Conservation (phyloP, 208 protist genomes). For the Trypanosoma avium region DNA sequence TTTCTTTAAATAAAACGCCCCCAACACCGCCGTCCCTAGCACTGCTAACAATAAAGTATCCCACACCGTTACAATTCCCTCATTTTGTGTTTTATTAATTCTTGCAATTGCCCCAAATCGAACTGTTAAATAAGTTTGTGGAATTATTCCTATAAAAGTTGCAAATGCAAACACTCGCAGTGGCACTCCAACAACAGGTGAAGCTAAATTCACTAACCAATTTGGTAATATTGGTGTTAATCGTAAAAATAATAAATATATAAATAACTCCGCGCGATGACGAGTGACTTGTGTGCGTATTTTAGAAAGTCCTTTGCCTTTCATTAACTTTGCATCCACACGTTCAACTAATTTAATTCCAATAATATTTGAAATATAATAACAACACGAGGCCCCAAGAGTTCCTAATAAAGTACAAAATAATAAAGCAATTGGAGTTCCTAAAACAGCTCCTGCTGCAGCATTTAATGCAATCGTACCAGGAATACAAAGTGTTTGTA, state of each 20-base stretch:
- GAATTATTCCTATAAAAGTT: slow-evolving; percentile 85
- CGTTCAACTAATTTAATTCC: slow-evolving; percentile 48
- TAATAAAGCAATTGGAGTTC: slow-evolving; percentile 61
- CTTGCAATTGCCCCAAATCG: slow-evolving; percentile 62
- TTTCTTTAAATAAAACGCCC: slow-evolving; percentile 16
- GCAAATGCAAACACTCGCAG: slow-evolving; percentile 66
- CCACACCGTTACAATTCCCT: slow-evolving; percentile 59
- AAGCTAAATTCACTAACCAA: slow-evolving; percentile 93
- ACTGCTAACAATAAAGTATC: slow-evolving; percentile 68
- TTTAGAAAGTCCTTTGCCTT: slow-evolving; percentile 49
- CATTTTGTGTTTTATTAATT: slow-evolving; percentile 14
- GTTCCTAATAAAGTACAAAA: slow-evolving; percentile 66
- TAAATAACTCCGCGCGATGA: slow-evolving; percentile 72
- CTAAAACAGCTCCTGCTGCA: slow-evolving; percentile 71
- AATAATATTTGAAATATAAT: slow-evolving; percentile 38
- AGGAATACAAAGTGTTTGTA: slow-evolving; percentile 91
- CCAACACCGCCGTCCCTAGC: slow-evolving; percentile 39
- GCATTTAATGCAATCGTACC: slow-evolving; percentile 88
- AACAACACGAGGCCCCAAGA: slow-evolving; percentile 55
- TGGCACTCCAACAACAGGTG: slow-evolving; percentile 76
- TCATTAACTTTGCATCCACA: slow-evolving; percentile 45
- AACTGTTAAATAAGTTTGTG: slow-evolving; percentile 89
- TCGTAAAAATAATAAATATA: slow-evolving; percentile 91
- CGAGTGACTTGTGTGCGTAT: slow-evolving; percentile 57
- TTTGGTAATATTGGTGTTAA: slow-evolving; percentile 93